A percentile compares a stretch with the other conserved stretches of the same genome.
phyloP scores from a whole-genome alignment of 2,329 filamentous ascomycete species.

The Tolypocladium paradoxum region DNA sequence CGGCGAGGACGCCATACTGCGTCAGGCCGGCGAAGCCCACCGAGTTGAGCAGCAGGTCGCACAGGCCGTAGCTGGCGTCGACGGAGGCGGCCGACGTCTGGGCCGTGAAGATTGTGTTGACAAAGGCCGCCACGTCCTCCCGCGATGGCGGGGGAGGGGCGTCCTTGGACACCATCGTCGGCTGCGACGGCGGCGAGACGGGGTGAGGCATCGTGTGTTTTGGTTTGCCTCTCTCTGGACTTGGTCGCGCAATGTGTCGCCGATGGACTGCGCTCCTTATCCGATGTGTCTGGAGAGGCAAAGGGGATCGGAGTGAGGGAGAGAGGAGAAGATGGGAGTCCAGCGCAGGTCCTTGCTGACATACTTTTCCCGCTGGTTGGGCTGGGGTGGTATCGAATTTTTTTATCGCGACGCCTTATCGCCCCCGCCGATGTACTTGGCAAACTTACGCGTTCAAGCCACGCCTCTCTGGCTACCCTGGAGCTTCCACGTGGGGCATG shows the following conservation, averaged over 20 bases:
- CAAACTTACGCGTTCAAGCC: not conserved
- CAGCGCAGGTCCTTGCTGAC: constrained; percentile 1
- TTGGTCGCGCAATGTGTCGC: not conserved
- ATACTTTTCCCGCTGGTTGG: not conserved
- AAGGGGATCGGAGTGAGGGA: constrained; percentile 3
- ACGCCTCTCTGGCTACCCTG: not conserved
- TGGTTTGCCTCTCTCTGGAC: not conserved
- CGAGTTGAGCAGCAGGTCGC: constrained; percentile 44
- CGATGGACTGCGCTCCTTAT: not conserved
- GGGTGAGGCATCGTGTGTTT: constrained; percentile 34
- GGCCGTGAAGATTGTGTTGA: constrained; percentile 59
- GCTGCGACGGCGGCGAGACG: constrained; percentile 37
- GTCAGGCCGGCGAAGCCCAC: constrained; percentile 42
- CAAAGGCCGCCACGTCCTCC: constrained; percentile 53
- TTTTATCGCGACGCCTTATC: constrained; percentile 1
- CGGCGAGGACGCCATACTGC: constrained; percentile 42
- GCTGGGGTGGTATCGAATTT: not conserved
- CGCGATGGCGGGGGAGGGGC: constrained; percentile 48
- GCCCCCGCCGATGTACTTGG: not conserved
- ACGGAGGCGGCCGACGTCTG: constrained; percentile 59
- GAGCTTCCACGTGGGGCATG: not conserved
- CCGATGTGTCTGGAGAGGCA: not conserved
- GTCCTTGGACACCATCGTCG: constrained; percentile 35
- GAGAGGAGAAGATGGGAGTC: not conserved
- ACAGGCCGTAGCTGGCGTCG: constrained; percentile 51